These are phyloP conservation scores for Schizochytrium sp. DNA, from an alignment of 108 stramenopile genomes.

Conservation along the genomic window DNA sequence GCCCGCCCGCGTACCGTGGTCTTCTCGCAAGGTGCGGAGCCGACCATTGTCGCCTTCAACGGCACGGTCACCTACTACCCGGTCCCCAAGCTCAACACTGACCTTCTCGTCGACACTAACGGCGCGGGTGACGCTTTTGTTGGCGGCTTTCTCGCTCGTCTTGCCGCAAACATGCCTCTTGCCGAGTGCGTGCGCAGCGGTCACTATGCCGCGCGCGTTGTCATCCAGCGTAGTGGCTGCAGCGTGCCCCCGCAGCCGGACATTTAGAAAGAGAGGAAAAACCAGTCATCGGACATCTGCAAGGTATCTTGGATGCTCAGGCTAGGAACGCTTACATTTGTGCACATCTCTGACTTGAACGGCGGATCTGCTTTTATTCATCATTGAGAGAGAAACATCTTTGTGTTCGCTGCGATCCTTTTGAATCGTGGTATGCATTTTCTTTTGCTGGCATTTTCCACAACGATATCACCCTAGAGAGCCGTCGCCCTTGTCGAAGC, in stretches of 20 bases:
- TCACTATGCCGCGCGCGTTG: constrained; percentile 82
- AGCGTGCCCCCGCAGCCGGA: constrained; percentile 52
- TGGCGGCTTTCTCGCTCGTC: constrained; percentile 87
- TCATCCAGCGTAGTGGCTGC: constrained; percentile 94
- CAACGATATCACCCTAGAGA: too few relatives aligned
- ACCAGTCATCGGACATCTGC: too few relatives aligned
- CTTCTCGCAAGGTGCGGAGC: constrained; percentile 89
- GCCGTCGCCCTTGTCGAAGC: too few relatives aligned
- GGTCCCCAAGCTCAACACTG: constrained; percentile 65
- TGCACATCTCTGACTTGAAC: too few relatives aligned
- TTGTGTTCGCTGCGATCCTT: too few relatives aligned
- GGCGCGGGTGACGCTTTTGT: constrained; percentile 99
- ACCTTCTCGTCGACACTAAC: constrained; percentile 93
- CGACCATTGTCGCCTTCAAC: constrained; percentile 82
- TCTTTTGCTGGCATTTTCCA: too few relatives aligned
- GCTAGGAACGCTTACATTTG: too few relatives aligned
- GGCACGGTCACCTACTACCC: constrained; percentile 77
- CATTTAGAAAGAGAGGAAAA: neutral
- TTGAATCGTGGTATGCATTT: too few relatives aligned
- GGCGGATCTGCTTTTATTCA: too few relatives aligned
- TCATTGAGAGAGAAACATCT: too few relatives aligned
- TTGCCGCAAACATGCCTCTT: constrained; percentile 61
- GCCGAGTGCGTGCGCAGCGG: constrained; percentile 89
- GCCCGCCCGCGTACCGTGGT: constrained; percentile 75
- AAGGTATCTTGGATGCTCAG: too few relatives aligned